Conservation (phyloP, 2,329 filamentous ascomycete species). For the Neofusicoccum kwambonambiense region DNA sequence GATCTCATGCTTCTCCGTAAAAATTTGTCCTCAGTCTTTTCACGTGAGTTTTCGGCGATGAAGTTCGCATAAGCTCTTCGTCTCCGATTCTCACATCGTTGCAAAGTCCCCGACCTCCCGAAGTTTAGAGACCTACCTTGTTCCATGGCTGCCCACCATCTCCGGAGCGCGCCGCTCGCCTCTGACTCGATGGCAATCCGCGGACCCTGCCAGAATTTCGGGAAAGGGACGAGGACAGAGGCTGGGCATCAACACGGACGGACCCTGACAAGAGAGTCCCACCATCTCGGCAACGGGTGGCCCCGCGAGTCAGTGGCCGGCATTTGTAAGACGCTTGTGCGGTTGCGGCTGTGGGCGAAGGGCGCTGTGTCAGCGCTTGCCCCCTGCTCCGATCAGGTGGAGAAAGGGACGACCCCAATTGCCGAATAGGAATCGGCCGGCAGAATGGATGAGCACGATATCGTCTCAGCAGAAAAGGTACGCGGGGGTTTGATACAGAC, state of each 20-base stretch:
- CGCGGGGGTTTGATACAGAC: neutral
- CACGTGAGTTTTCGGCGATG: neutral
- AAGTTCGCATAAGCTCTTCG: neutral
- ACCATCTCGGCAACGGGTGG: neutral
- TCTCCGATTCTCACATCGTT: neutral
- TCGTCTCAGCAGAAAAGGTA: neutral
- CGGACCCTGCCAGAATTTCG: neutral
- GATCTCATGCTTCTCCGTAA: neutral
- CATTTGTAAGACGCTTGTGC: neutral
- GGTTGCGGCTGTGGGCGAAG: neutral
- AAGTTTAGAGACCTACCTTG: neutral
- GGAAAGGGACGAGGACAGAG: neutral
- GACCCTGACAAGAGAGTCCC: neutral
- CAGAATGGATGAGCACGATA: neutral
- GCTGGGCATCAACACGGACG: constrained; percentile 1
- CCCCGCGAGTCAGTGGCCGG: neutral
- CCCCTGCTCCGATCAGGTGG: neutral
- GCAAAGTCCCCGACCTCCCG: neutral
- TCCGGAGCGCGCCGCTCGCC: neutral
- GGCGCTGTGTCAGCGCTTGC: neutral
- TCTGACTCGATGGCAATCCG: neutral
- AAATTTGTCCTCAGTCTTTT: neutral
- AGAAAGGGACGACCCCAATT: too few relatives aligned
- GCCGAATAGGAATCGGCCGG: neutral
- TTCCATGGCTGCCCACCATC: neutral